phyloP scores from a whole-genome alignment of 139 green algal species.

The Yamagishiella unicocca region DNA sequence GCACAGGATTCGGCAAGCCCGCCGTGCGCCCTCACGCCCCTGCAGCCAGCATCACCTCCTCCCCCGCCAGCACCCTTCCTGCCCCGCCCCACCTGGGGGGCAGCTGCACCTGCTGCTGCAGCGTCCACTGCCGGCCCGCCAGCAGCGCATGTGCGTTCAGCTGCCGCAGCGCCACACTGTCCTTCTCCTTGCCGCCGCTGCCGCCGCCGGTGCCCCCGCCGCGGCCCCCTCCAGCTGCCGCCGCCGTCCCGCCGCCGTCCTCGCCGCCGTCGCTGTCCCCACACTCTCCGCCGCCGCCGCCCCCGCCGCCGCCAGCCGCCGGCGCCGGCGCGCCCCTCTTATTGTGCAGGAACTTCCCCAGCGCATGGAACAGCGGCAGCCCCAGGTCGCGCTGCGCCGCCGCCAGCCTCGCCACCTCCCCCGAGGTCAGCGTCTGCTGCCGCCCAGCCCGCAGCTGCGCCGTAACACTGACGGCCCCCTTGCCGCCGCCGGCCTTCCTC shows the following conservation, averaged over 20 bases:
- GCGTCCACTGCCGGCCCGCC: neutral
- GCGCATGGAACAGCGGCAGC: slow-evolving; percentile 80
- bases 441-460: neutral
- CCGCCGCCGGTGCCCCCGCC: neutral
- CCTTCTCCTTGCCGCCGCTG: slow-evolving; percentile 8
- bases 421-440: slow-evolving; percentile 11
- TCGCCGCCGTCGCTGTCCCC: neutral
- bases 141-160: slow-evolving; percentile 11
- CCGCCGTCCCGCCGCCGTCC: neutral
- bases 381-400: slow-evolving; percentile 63
- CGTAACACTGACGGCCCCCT: neutral
- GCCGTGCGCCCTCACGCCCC: too few relatives aligned
- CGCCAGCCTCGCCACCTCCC: slow-evolving; percentile 22
- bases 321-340: slow-evolving; percentile 60
- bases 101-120: slow-evolving; percentile 1
- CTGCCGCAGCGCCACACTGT: slow-evolving; percentile 28
- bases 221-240: neutral
- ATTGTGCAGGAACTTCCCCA: slow-evolving; percentile 91
- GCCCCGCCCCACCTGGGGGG: slow-evolving; percentile 10
- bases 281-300: neutral
- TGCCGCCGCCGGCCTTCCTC: neutral
- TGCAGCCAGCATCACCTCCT: neutral
- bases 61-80: neutral
- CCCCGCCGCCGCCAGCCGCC: neutral
- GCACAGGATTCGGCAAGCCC: too few relatives aligned